A percentile compares a stretch with the other conserved stretches of the same genome.
Conservation (phyloP, 768 basidiomycete species). For the Tylopilus sp. region DNA sequence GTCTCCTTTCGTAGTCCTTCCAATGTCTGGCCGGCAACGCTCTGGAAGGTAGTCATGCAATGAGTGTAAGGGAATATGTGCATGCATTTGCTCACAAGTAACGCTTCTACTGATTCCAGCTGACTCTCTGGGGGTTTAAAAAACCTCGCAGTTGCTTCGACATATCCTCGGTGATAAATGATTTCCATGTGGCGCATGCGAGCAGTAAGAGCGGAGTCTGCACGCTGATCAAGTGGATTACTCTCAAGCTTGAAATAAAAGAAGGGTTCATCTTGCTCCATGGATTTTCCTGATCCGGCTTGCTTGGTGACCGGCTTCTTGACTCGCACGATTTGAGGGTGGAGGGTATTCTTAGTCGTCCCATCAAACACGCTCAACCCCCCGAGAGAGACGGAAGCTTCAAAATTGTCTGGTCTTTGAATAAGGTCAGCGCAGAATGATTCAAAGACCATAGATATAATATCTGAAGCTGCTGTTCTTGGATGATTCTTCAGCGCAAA, state of each 20-base stretch:
- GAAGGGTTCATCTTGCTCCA: constrained; percentile 54
- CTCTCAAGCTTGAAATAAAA: constrained; percentile 91
- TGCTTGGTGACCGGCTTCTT: constrained; percentile 40
- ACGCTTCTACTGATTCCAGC: constrained; percentile 90
- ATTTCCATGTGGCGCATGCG: constrained; percentile 96
- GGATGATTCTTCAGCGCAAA: constrained; percentile 80
- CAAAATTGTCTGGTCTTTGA: constrained; percentile 85
- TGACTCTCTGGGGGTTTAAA: constrained; percentile 94
- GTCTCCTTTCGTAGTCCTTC: constrained; percentile 95
- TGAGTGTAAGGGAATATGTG: background rate
- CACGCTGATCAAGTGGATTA: constrained; percentile 86
- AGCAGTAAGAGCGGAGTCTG: constrained; percentile 86
- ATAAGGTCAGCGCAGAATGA: constrained; percentile 78
- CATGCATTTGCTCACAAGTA: constrained; percentile 55
- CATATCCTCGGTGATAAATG: constrained; percentile 90
- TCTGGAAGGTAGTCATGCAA: constrained; percentile 41
- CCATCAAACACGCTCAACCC: constrained; percentile 89
- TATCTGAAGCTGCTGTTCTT: constrained; percentile 57
- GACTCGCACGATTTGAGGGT: constrained; percentile 89
- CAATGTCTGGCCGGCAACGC: constrained; percentile 87
- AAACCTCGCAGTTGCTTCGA: constrained; percentile 89
- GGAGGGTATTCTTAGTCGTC: constrained; percentile 74
- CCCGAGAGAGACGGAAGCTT: constrained; percentile 79
- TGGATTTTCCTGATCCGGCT: constrained; percentile 34
- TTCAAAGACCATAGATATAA: constrained; percentile 86